These are phyloP conservation scores for Klebsormidium nitens DNA, from an alignment of 139 green algal species.

Conservation along the genomic window DNA sequence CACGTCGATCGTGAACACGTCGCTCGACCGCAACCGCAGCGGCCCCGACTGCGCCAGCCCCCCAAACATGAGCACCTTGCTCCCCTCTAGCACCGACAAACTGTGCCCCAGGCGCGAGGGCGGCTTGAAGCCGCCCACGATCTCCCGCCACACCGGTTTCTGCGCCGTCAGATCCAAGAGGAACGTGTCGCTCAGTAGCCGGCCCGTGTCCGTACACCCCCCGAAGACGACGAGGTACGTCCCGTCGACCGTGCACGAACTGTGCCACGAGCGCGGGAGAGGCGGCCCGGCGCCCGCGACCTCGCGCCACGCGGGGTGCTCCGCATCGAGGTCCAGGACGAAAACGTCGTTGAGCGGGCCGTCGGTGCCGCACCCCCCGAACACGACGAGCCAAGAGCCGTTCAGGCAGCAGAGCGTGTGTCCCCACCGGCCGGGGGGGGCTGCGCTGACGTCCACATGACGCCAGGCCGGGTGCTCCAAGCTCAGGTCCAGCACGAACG, in stretches of 20 bases:
- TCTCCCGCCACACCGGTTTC: constrained; percentile 26
- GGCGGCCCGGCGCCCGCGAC: constrained; percentile 14
- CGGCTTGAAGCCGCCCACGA: constrained; percentile 21
- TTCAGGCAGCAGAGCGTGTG: constrained; percentile 35
- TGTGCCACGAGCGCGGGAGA: constrained; percentile 35
- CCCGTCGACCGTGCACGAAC: constrained; percentile 28
- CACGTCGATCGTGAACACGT: constrained; percentile 37
- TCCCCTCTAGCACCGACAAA: constrained; percentile 16
- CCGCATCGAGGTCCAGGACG: constrained; percentile 33
- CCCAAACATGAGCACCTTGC: constrained; percentile 42
- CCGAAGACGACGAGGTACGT: constrained; percentile 38
- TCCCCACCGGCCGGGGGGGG: constrained; percentile 35
- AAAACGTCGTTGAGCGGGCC: constrained; percentile 38
- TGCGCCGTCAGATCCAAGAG: constrained; percentile 29
- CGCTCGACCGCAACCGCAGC: constrained; percentile 28
- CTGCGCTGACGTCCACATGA: constrained; percentile 3
- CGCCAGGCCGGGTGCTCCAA: constrained; percentile 22
- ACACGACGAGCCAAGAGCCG: constrained; percentile 35
- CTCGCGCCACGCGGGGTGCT: constrained; percentile 19
- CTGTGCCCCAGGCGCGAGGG: constrained; percentile 35
- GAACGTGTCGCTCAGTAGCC: constrained; percentile 36
- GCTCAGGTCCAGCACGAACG: constrained; percentile 35
- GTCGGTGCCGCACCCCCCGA: constrained; percentile 32
- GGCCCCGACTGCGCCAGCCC: constrained; percentile 27
- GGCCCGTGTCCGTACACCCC: constrained; percentile 21